Percentiles rank a stretch among this genome's conserved stretches.
Evolutionary conservation across 2,329 filamentous ascomycete species (phyloP).

Genomic region (Arthrocladium fulminans): DNA sequence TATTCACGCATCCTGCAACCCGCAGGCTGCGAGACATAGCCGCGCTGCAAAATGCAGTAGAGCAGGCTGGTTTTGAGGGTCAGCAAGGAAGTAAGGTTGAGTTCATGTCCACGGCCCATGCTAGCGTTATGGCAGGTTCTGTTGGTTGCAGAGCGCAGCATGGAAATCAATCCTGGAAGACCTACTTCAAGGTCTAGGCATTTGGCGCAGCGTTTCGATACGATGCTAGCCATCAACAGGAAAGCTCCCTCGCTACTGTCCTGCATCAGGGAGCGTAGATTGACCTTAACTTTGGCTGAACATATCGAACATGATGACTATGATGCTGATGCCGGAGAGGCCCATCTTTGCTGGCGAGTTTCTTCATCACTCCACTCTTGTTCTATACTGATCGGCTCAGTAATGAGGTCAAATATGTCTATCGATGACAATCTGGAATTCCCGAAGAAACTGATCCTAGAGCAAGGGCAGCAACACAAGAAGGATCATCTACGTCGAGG

Average conservation of each 20-base stretch:
- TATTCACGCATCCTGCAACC: neutral
- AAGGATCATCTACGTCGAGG: neutral
- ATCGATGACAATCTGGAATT: neutral
- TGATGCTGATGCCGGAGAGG: neutral
- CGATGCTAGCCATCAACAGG: neutral
- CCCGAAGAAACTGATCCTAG: neutral
- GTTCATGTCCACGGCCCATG: constrained; percentile 1
- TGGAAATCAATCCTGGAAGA: neutral
- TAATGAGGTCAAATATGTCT: neutral
- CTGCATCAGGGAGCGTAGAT: no score
- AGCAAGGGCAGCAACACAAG: constrained; percentile 1
- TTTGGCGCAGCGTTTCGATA: neutral
- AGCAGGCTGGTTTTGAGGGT: neutral
- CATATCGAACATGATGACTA: neutral
- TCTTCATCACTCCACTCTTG: neutral
- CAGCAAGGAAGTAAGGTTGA: neutral
- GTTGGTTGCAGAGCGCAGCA: neutral
- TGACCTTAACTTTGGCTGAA: neutral
- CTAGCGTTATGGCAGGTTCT: neutral
- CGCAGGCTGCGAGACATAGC: neutral
- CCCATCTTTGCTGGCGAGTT: neutral
- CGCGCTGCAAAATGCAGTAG: neutral
- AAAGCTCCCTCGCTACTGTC: no score
- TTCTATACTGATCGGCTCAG: neutral
- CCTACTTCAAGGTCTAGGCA: neutral